Percentiles rank a stretch among this genome's conserved stretches.
phyloP scores from a whole-genome alignment of 23 red algal genomes.

The Chondrus crispus region DNA sequence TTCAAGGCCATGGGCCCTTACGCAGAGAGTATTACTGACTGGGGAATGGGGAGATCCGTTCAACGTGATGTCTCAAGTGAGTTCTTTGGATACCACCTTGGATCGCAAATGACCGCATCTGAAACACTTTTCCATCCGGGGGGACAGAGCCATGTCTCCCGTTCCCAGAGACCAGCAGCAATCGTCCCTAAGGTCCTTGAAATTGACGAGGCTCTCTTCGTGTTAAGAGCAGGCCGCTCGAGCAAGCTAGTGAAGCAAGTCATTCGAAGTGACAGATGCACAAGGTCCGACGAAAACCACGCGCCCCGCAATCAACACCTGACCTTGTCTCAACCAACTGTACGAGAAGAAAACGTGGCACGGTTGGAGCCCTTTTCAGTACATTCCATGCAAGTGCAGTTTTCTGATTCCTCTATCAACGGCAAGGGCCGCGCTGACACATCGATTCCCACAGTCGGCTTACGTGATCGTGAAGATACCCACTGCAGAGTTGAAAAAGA shows the following conservation, averaged over 20 bases:
- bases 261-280: neutral
- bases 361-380: neutral
- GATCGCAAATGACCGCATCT: neutral
- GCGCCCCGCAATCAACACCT: neutral
- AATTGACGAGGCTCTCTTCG: slow-evolving; percentile 26
- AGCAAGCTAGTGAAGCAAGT: slow-evolving; percentile 16
- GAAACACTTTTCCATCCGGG: neutral
- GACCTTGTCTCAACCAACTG: neutral
- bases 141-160: neutral
- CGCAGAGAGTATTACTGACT: slow-evolving; percentile 31
- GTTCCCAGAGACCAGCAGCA: neutral
- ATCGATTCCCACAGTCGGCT: neutral
- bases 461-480: neutral
- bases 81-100: slow-evolving; percentile 21
- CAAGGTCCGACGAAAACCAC: neutral
- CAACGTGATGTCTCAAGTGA: slow-evolving; percentile 9
- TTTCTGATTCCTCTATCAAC: neutral
- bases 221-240: slow-evolving; percentile 13
- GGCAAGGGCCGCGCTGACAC: neutral
- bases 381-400: neutral
- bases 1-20: neutral
- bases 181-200: slow-evolving; percentile 4
- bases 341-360: neutral
- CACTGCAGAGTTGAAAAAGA: neutral
- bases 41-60: slow-evolving; percentile 25